phyloP scores from a whole-genome alignment of 2,329 filamentous ascomycete species.

The Blastomyces percursus region DNA sequence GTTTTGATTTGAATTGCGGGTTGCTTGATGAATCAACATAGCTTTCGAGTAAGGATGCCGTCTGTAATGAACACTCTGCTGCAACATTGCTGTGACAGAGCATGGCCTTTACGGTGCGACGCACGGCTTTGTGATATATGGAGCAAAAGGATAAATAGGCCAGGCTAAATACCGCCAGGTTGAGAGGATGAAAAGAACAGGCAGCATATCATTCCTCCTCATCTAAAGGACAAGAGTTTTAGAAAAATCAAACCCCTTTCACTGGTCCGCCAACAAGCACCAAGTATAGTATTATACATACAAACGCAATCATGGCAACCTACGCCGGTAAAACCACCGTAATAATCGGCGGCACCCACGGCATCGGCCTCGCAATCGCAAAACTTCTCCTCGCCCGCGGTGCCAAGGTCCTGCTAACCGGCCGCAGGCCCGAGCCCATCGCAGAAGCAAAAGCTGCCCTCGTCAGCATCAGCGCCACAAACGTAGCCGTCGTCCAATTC shows the following conservation, averaged over 20 bases:
- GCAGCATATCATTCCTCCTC: not conserved
- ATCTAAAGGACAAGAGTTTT: not conserved
- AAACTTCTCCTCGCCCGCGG: slow-evolving; percentile 26
- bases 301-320: not conserved
- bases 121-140: not conserved
- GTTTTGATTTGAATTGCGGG: not conserved
- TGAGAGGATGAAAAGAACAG: not conserved
- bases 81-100: not conserved
- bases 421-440: slow-evolving; percentile 13
- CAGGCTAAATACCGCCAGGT: not conserved
- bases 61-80: not conserved
- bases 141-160: not conserved
- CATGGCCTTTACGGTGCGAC: not conserved
- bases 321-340: slow-evolving; percentile 27
- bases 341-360: slow-evolving; percentile 33
- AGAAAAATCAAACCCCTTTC: not conserved
- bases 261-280: not conserved
- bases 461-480: not conserved
- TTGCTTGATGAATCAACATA: not conserved
- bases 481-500: slow-evolving; percentile 9
- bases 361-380: slow-evolving; percentile 34
- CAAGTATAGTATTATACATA: not conserved
- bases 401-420: slow-evolving; percentile 33
- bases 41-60: not conserved
- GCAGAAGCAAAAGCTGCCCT: slow-evolving; percentile 9